A percentile compares a stretch with the other conserved stretches of the same genome.
Evolutionary conservation across 2,329 filamentous ascomycete species (phyloP).

Genomic region (Grosmannia penicillata): DNA sequence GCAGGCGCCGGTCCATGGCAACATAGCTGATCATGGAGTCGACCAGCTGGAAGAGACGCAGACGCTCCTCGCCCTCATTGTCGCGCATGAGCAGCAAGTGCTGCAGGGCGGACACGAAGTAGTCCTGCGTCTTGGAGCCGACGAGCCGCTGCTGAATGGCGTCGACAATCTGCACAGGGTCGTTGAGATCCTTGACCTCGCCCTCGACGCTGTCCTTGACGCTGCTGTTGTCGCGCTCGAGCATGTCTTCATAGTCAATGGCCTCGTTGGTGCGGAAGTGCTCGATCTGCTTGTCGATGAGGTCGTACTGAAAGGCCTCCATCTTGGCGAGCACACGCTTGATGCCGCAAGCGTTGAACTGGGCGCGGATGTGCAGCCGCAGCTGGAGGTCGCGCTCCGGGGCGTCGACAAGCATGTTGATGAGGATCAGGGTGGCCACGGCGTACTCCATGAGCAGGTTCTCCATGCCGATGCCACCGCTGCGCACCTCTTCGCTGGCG

Average conservation of each 20-base stretch:
- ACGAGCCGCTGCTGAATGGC: constrained; percentile 76
- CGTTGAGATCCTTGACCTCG: constrained; percentile 81
- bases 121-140: constrained; percentile 78
- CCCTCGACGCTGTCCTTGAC: constrained; percentile 78
- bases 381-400: constrained; percentile 80
- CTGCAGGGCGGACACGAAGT: constrained; percentile 90
- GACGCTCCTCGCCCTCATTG: constrained; percentile 78
- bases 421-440: constrained; percentile 80
- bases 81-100: constrained; percentile 87
- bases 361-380: constrained; percentile 84
- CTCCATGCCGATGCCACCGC: constrained; percentile 95
- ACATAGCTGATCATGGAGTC: constrained; percentile 99
- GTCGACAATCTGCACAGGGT: constrained; percentile 85
- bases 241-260: constrained; percentile 94
- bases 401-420: constrained; percentile 94
- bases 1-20: constrained; percentile 88
- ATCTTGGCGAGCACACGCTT: constrained; percentile 91
- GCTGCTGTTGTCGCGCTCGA: constrained; percentile 80
- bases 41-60: constrained; percentile 93
- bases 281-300: constrained; percentile 97
- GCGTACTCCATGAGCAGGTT: constrained; percentile 98
- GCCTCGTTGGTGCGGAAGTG: constrained; percentile 86
- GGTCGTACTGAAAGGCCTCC: constrained; percentile 95
- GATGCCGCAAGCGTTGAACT: constrained; percentile 92
- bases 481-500: constrained; percentile 89